These are phyloP conservation scores for Macrolepiota fuliginosa DNA, from an alignment of 768 basidiomycete genomes.

Conservation along the genomic window DNA sequence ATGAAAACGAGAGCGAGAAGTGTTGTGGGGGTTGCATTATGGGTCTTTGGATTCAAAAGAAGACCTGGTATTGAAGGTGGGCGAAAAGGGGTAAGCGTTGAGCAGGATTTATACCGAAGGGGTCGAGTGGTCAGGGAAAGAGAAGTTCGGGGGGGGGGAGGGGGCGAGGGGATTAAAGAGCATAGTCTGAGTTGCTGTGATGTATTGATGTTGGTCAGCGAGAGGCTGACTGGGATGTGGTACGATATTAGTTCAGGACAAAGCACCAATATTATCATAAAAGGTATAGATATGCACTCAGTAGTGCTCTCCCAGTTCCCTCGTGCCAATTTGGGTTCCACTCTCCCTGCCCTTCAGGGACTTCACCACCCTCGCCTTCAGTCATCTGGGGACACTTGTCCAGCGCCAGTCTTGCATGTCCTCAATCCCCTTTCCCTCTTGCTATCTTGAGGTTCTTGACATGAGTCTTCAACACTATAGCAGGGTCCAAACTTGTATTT, in stretches of 20 bases:
- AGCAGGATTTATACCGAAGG: neutral
- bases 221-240: neutral
- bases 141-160: neutral
- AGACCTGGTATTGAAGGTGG: neutral
- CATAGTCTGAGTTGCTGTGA: neutral
- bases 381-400: conserved; percentile 74
- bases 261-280: too few species aligned
- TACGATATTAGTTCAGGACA: neutral
- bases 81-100: too few species aligned
- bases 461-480: conserved; percentile 62
- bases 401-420: conserved; percentile 69
- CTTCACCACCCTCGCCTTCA: conserved; percentile 74
- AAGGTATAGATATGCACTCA: conserved; percentile 48
- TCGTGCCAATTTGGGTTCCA: conserved; percentile 74
- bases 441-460: conserved; percentile 62
- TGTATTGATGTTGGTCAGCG: neutral
- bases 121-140: neutral
- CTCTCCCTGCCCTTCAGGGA: conserved; percentile 80
- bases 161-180: too few species aligned
- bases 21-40: neutral
- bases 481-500: too few species aligned
- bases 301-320: conserved; percentile 74
- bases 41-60: too few species aligned
- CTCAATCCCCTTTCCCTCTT: conserved; percentile 65
- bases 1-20: neutral